Evolutionary conservation across 2,329 filamentous ascomycete genomes (phyloP).

Genomic region (Trichoderma koningiopsis): DNA sequence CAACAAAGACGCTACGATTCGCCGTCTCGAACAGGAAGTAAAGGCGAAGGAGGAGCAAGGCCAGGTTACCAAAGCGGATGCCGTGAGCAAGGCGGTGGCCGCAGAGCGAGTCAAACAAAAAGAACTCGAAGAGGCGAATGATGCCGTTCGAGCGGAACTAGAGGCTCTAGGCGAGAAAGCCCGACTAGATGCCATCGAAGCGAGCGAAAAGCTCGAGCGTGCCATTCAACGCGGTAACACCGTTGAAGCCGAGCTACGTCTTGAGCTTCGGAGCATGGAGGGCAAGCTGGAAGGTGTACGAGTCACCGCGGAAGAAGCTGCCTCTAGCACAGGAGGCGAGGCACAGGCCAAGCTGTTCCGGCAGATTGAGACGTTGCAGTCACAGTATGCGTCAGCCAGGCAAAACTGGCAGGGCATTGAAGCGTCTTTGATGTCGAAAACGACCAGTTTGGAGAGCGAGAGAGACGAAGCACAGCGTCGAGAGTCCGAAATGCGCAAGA

Average conservation of each 20-base stretch:
- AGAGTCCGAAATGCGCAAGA: conserved; percentile 85
- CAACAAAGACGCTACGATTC: conserved; percentile 64
- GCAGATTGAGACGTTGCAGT: conserved; percentile 93
- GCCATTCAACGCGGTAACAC: conserved; percentile 70
- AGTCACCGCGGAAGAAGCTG: conserved; percentile 82
- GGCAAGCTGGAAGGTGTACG: conserved; percentile 88
- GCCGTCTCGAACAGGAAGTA: conserved; percentile 69
- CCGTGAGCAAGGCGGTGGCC: conserved; percentile 67
- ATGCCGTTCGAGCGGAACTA: conserved; percentile 76
- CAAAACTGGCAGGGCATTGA: conserved; percentile 99
- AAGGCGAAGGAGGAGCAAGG: conserved; percentile 66
- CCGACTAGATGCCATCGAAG: conserved; percentile 67
- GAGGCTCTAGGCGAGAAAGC: conserved; percentile 71
- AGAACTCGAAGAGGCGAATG: conserved; percentile 59
- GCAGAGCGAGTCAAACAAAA: conserved; percentile 61
- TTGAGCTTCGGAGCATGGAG: conserved; percentile 78
- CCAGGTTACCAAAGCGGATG: conserved; percentile 66
- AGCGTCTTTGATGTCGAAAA: conserved; percentile 75
- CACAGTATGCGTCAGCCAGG: conserved; percentile 89
- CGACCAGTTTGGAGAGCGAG: conserved; percentile 82
- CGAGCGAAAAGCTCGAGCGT: conserved; percentile 71
- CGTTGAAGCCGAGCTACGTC: conserved; percentile 74
- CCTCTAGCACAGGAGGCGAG: conserved; percentile 78
- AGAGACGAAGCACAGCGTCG: conserved; percentile 81
- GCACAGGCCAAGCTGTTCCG: conserved; percentile 86